phyloP scores from a whole-genome alignment of 495 filamentous ascomycete species.

The Podospora conica region DNA sequence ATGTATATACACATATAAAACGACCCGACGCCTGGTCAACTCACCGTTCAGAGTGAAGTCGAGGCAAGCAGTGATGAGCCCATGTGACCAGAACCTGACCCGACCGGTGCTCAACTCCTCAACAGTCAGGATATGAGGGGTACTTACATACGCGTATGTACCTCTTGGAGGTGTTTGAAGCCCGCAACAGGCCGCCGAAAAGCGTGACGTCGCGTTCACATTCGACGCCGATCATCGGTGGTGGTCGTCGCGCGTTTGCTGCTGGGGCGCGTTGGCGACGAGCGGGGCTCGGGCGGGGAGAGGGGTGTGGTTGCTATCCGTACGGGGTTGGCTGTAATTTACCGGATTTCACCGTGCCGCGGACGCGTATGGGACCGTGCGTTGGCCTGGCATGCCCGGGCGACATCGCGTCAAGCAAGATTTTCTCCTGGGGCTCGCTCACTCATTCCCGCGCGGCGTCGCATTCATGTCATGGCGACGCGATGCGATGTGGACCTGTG shows the following conservation, averaged over 20 bases:
- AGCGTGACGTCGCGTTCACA: not conserved
- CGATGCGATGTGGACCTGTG: too few species aligned
- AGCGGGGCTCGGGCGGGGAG: not conserved
- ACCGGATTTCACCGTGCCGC: not conserved
- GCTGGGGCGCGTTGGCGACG: not conserved
- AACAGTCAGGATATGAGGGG: not conserved
- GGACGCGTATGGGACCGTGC: not conserved
- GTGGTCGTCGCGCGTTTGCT: not conserved
- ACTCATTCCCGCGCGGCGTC: not conserved
- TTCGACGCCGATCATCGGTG: too few species aligned
- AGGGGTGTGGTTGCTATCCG: not conserved
- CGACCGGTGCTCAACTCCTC: not conserved
- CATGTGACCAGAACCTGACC: not conserved
- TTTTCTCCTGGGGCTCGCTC: not conserved
- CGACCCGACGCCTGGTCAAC: too few species aligned
- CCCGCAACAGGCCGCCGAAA: not conserved
- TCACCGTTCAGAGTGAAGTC: too few species aligned
- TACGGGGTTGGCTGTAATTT: not conserved
- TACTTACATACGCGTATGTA: not conserved
- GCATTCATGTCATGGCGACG: not conserved
- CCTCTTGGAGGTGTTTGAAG: too few species aligned
- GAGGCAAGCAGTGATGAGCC: not conserved
- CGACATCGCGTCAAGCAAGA: not conserved
- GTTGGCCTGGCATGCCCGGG: not conserved
- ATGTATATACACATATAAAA: too few species aligned